These are phyloP conservation scores for Trametes punicea DNA, from an alignment of 768 basidiomycete genomes.

Conservation along the genomic window DNA sequence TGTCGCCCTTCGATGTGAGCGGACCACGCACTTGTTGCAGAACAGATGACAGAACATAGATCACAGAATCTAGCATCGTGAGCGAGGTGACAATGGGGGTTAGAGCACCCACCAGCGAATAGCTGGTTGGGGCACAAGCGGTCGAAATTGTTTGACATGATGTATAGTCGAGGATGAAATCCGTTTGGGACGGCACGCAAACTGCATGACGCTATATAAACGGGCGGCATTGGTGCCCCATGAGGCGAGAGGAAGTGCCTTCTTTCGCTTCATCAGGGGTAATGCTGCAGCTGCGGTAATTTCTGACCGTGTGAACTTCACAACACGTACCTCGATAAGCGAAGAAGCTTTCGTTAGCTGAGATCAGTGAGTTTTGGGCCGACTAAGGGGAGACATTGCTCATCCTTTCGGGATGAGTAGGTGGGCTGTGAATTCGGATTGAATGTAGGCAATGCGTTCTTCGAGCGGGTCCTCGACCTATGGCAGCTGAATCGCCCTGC, in stretches of 20 bases:
- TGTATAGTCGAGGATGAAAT: background rate
- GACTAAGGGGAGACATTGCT: too few relatives aligned
- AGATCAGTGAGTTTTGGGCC: too few relatives aligned
- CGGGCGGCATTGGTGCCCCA: background rate
- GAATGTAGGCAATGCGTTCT: too few relatives aligned
- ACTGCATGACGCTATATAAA: background rate
- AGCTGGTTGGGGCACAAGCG: constrained; percentile 13
- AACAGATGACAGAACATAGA: constrained; percentile 20
- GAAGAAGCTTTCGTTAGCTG: too few relatives aligned
- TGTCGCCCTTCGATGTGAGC: constrained; percentile 10
- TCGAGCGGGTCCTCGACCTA: too few relatives aligned
- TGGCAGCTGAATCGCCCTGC: too few relatives aligned
- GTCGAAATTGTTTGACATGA: background rate
- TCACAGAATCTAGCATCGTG: constrained; percentile 27
- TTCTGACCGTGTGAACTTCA: background rate
- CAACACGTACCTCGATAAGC: background rate
- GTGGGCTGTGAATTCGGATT: too few relatives aligned
- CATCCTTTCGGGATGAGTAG: too few relatives aligned
- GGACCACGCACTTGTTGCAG: background rate
- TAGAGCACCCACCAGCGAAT: constrained; percentile 17
- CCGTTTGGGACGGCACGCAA: background rate
- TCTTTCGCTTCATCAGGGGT: background rate
- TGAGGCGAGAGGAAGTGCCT: background rate
- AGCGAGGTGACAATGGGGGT: constrained; percentile 9
- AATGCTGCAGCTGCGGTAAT: background rate